Base-by-base conservation (phyloP, 768 basidiomycete species). In the Suillus discolor region DNA sequence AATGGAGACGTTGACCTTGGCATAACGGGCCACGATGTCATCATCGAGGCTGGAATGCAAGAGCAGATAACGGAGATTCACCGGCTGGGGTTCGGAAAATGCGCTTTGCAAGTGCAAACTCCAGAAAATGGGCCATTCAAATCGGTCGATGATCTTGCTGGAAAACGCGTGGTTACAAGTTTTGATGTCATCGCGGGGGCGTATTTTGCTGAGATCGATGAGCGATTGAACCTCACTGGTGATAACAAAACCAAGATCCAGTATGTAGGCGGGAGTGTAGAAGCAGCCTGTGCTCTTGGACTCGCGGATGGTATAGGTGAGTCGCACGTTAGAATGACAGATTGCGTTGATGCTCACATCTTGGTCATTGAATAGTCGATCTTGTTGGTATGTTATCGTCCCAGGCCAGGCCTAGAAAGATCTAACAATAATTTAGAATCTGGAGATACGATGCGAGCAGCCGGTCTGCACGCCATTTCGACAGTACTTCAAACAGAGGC, bases 371-470 rank as follows among this genome's bases (percentile, higher is more conserved):
- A 51, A 18, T 64, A 96, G 96, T 99, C 59, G 97, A 99, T 78
- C 90, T 99, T 61, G 75, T 76, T 8, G 75, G 97, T 98, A 68
- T 92, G 96, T 94, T 68, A 71, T 89, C 82, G n/a, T 11, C 34
- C 55, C 11, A 28, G 18, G 8, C 53, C 44, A 34, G 31, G 16
- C 16, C 23, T 45, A 2, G 45, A 25, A 41, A 44, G 57, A 65
- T 23, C 18, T 65, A 31, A 25, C 9, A n/a, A 25, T 62, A 34
- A 57, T 57, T 47, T 74, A 96, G 97, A 99, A 80, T 99, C 97
- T 20, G 97, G 97, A 51, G 97, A 99, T 72, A 99, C 97, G 9
- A 99, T 99, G 97, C 93, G 97, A 41, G 97, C 97, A 31, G 96
- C 96, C 0, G 97, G 97, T 44, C 83, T 99, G 63, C 93, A 93